phyloP scores from a whole-genome alignment of 2,329 filamentous ascomycete genomes.

The Aspergillus tanneri region DNA sequence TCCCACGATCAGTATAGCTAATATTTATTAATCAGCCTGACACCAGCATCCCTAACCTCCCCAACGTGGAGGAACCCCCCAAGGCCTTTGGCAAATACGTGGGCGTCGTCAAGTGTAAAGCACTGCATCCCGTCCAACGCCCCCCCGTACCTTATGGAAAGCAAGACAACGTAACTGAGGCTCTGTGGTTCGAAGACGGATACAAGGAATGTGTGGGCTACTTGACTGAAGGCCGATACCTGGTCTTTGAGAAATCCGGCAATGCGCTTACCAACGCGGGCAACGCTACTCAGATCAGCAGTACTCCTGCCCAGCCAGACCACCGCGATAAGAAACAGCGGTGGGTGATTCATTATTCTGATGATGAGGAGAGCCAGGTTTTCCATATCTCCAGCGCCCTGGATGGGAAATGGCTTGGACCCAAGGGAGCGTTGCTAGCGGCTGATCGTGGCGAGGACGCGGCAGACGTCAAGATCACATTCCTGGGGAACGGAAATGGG shows the following conservation, averaged over 20 bases:
- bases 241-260: constrained; percentile 52
- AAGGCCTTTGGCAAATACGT: constrained; percentile 48
- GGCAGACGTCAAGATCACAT: constrained; percentile 32
- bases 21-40: constrained; percentile 42
- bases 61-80: constrained; percentile 46
- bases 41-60: constrained; percentile 49
- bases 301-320: constrained; percentile 26
- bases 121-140: constrained; percentile 36
- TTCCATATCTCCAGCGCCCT: constrained; percentile 45
- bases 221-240: constrained; percentile 56
- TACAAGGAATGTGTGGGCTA: constrained; percentile 55
- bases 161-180: constrained; percentile 35
- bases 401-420: constrained; percentile 42
- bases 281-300: constrained; percentile 15
- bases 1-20: constrained; percentile 23
- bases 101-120: constrained; percentile 47
- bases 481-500: constrained; percentile 38
- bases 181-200: constrained; percentile 51
- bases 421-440: constrained; percentile 22
- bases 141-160: constrained; percentile 53
- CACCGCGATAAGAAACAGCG: constrained; percentile 49
- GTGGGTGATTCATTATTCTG: constrained; percentile 51
- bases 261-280: constrained; percentile 43
- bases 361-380: constrained; percentile 31
- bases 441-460: constrained; percentile 19